A percentile compares a stretch with the other conserved stretches of the same genome.
phyloP scores from a whole-genome alignment of 129 eudicot genomes.

The Escallonia rubra region DNA sequence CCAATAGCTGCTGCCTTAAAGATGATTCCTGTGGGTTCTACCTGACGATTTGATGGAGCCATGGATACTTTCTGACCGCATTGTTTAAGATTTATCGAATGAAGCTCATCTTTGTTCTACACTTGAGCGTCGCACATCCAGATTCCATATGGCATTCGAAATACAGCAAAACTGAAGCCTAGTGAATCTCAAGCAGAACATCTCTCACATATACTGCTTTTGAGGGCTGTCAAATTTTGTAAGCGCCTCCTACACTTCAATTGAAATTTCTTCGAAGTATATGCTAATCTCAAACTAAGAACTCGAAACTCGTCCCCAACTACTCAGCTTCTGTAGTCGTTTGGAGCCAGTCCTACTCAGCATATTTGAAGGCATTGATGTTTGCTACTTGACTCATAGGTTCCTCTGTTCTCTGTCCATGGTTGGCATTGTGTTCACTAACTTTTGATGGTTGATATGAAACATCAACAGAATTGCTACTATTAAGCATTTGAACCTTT shows the following conservation, averaged over 20 bases:
- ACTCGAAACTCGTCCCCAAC: too few species aligned
- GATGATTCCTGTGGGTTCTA: slow-evolving; percentile 75
- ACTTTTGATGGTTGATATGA: too few species aligned
- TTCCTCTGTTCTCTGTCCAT: too few species aligned
- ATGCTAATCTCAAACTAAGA: neutral
- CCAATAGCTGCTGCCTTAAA: slow-evolving; percentile 84
- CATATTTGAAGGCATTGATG: too few species aligned
- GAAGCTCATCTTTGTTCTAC: neutral
- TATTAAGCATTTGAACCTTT: too few species aligned
- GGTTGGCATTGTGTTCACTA: too few species aligned
- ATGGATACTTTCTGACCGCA: neutral
- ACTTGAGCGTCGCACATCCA: neutral
- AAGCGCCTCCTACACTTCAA: neutral
- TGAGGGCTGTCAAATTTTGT: neutral
- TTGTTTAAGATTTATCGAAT: neutral
- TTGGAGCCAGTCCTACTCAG: too few species aligned
- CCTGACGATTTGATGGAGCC: neutral
- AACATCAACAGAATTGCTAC: too few species aligned
- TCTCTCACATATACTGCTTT: neutral
- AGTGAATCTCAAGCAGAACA: neutral
- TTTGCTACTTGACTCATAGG: too few species aligned
- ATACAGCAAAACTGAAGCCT: neutral
- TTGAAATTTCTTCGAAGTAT: neutral
- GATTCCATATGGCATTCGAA: neutral
- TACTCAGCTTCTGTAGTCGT: too few species aligned